Conservation (phyloP, 345 rosid genomes). For the Populus alba region DNA sequence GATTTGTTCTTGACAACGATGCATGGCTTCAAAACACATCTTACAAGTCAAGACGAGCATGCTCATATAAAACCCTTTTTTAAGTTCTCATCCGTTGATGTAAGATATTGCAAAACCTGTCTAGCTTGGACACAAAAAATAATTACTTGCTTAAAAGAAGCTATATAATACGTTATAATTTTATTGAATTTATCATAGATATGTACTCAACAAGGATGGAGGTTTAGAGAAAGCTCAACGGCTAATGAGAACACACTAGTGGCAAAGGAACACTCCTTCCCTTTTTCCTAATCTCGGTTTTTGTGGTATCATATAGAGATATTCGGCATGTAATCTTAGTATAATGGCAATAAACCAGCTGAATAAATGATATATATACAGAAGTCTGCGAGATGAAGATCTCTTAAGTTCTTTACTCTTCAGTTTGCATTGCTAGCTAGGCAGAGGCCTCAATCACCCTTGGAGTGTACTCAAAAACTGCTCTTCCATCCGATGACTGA, state of each 20-base stretch:
- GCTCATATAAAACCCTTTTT: no score
- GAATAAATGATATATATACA: not conserved
- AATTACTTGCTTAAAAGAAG: not conserved
- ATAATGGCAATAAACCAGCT: not conserved
- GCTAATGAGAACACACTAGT: not conserved
- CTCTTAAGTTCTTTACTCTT: not conserved
- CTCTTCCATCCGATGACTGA: conserved; percentile 46
- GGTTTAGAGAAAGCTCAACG: not conserved
- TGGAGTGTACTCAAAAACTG: conserved; percentile 39
- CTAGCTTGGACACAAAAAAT: not conserved
- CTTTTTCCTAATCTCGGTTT: not conserved
- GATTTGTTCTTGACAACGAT: no score
- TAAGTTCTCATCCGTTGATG: no score
- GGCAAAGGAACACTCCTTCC: not conserved
- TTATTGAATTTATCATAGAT: not conserved
- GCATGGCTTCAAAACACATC: no score
- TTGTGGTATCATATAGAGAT: no score
- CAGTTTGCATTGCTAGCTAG: not conserved
- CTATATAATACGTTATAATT: not conserved
- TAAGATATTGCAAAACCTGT: not conserved
- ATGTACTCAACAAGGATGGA: no score
- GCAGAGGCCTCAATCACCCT: not conserved
- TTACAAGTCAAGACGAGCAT: no score
- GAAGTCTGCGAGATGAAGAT: not conserved
- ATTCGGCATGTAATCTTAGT: not conserved